Conservation (phyloP, 192 early-diverging fungal species). For the Coemansia sp. region DNA sequence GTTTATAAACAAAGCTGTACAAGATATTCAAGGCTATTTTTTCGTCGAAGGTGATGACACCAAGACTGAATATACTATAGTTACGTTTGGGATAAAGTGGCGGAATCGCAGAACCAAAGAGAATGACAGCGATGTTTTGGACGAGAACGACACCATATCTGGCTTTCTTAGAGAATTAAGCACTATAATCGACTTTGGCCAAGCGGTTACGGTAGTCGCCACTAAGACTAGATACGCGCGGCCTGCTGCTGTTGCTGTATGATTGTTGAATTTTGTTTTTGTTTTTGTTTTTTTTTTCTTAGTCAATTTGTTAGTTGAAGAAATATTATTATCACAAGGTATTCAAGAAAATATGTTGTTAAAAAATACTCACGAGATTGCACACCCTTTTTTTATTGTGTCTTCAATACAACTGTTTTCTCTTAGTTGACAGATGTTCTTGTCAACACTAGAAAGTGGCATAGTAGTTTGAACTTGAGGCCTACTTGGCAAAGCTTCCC, state of each 20-base stretch:
- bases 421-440: no score
- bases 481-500: not conserved
- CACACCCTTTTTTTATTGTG: no score
- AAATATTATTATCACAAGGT: not conserved
- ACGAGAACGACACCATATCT: not conserved
- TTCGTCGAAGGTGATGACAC: not conserved
- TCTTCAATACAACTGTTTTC: no score
- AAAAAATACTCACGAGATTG: not conserved
- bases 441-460: not conserved
- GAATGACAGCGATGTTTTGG: not conserved
- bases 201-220: not conserved
- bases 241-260: no score
- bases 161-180: no score
- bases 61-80: not conserved
- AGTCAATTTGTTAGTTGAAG: not conserved
- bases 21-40: not conserved
- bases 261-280: no score
- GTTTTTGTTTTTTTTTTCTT: no score
- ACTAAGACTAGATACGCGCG: not conserved
- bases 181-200: not conserved
- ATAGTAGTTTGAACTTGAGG: not conserved
- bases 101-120: not conserved
- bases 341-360: not conserved
- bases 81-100: not conserved
- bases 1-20: not conserved